These are phyloP conservation scores for Meyerozyma athensensis DNA, from an alignment of 1,139 yeast species.

Conservation along the genomic window DNA sequence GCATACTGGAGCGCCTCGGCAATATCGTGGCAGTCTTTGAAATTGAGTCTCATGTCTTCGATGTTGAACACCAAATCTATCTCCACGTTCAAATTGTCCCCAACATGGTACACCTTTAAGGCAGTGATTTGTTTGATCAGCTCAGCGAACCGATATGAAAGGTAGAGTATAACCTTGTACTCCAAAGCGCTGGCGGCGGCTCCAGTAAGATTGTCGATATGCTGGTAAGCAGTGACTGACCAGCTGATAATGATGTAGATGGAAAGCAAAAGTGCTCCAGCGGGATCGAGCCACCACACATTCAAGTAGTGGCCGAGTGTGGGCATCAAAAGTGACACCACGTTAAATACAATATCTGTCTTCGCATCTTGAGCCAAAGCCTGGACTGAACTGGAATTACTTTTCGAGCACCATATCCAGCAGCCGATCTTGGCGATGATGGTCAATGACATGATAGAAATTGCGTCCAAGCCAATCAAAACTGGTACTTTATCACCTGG, in stretches of 20 bases:
- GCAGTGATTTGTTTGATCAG: constrained; percentile 62
- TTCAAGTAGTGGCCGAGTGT: constrained; percentile 47
- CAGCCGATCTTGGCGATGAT: constrained; percentile 57
- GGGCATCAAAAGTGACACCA: constrained; percentile 69
- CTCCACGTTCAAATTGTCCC: constrained; percentile 72
- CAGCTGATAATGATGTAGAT: constrained; percentile 61
- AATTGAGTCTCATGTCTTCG: constrained; percentile 36
- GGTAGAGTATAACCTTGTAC: constrained; percentile 60
- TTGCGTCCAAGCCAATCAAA: constrained; percentile 49
- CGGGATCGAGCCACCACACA: constrained; percentile 71
- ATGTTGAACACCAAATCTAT: constrained; percentile 64
- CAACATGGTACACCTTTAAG: constrained; percentile 71
- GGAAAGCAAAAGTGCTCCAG: constrained; percentile 65
- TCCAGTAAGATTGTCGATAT: constrained; percentile 71
- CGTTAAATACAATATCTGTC: constrained; percentile 65
- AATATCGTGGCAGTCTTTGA: constrained; percentile 72
- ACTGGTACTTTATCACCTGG: constrained; percentile 36
- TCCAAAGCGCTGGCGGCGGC: constrained; percentile 63
- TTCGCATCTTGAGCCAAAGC: constrained; percentile 81
- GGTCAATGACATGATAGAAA: constrained; percentile 58
- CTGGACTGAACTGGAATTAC: constrained; percentile 64
- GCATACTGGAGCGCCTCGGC: constrained; percentile 83
- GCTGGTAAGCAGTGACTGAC: constrained; percentile 62
- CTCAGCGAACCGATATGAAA: constrained; percentile 67
- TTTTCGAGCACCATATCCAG: constrained; percentile 61